Evolutionary conservation across 495 filamentous ascomycete species (phyloP), one percentile per base, ranked within the genome.

Genomic region (Penicillium coprophilum): DNA sequence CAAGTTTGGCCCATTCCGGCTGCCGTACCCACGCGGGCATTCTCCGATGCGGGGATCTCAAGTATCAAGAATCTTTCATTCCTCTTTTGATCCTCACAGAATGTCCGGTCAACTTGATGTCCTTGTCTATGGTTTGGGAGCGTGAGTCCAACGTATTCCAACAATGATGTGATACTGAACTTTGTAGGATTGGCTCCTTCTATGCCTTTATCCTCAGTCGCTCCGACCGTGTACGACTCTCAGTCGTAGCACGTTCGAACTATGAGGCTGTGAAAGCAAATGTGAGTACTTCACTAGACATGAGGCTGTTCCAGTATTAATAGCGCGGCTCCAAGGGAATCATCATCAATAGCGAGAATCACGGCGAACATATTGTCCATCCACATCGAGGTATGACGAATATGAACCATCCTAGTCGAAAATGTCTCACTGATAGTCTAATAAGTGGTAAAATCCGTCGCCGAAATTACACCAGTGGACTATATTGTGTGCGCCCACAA

Each of bases 401-500:
- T 2, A 17, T 2, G 11, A 23, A 44, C 13, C 2, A 12, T 49
- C n/a, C 15, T 17, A 27, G 10, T 36, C 4, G n/a, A 9, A 46
- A 19, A 0, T 1, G 3, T 4, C 5, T 17, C 7, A 43, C 41
- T 54, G 19, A 54, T 11, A 30, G 4, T n/a, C 15, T 13, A 19
- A 27, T 8, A 13, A 80, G 79, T 81, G 28, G 60, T 79, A 38
- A 74, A 63, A 53, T 66, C 70, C 0, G 72, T 72, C 1, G 58
- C 76, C 5, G 78, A 82, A 41, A 64, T 66, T 19, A 58, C 40
- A 6, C 60, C 59, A 2, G 60, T 44, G 28, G 74, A 79, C 62
- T 82, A 72, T 39, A 53, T 82, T 21, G 71, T 82, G 13, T 81
- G 78, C 60, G 72, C 77, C 4, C 70, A 80, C 57, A 82, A 82